Evolutionary conservation across 2,329 filamentous ascomycete genomes (phyloP), one percentile per base, ranked within the genome.

Genomic region (Aspergillus sojae): DNA sequence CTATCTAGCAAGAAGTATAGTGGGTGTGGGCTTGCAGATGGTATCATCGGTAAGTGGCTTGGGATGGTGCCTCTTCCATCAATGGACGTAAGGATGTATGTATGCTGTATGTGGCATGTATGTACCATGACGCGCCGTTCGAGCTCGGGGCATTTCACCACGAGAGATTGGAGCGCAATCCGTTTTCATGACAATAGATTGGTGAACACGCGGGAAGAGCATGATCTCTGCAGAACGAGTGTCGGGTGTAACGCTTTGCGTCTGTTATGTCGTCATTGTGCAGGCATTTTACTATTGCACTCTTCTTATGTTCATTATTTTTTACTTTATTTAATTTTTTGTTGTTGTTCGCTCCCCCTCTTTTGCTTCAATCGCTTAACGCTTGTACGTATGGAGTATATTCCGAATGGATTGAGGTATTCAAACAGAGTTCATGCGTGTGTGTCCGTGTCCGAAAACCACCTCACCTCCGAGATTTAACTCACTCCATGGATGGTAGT

Each of bases 141-240:
- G 21, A 12, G 12, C 21, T 55, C 34, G n/a, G 52, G 32, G 32
- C 16, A 55, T 55, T 55, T 23, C 16, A 55, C 52, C 48, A n/a
- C 28, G 26, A 34, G 9, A 34, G 48, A 34, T 30, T 26, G 26
- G 9, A 32, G 28, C 14, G 26, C 48, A n/a, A 52, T 30, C 4
- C 34, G 14, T 14, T 36, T 16, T 9, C 21, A 52, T 39, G 19
- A 21, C 46, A 23, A 54, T 45, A 26, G 7, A 6, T 43, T 53
- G 46, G 36, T 21, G 34, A 43, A 60, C 50, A 57, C 46, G 54
- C 46, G 60, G 41, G 60, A 60, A 19, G 55, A 53, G 39, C 56
- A 53, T 57, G 60, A 62, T 62, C 36, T 26, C 54, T 62, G 60
- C 60, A 62, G 60, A 62, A 43, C 19, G 11, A 23, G 43, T 23